Base-by-base conservation (phyloP, 2,329 filamentous ascomycete species). In the Talaromyces sp. region DNA sequence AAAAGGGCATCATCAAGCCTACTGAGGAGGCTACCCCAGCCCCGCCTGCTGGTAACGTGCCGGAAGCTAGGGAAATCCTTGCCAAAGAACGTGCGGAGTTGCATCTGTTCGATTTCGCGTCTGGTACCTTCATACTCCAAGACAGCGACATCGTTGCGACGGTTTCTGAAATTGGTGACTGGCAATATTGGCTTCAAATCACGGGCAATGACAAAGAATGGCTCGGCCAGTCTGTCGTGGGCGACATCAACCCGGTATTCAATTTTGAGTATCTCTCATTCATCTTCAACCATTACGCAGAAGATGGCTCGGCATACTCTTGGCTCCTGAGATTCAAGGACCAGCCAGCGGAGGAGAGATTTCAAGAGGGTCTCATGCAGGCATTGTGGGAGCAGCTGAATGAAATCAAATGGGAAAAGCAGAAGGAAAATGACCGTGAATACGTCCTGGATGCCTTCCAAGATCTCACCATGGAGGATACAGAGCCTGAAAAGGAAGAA, bases 231-330 rank as follows among this genome's bases (percentile, higher is more conserved):
- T 83, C 88, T 2, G 85, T 99, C 31, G 80, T 91, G 31, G 88
- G 90, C 6, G 94, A 99, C 65, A 91, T 97, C 73, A 97, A 97
- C 67, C 94, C 94, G 0, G 92, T 99, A 19, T 99, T 97, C 80
- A 97, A 97, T 76, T 97, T 97, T 64, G 94, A 99, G 73, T 97
- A 93, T 67, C 81, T 96, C n/a, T 97, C 93, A 0, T 97, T 97
- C 72, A 97, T 99, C 68, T 99, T 99, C 82, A 99, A 99, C 69
- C 91, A 97, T 71, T 97, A 96, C 71, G 84, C 88, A 13, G 82
- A 87, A 36, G 90, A 97, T 73, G 91, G 92, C 1, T 89, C 89
- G 1, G 93, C 94, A 4, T 95, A 92, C 72, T 99, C 94, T 1
- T 99, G 94, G 93, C 82, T 99, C 13, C 78, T 99, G 36, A 87